Evolutionary conservation across 2,329 filamentous ascomycete species (phyloP), one percentile per base, ranked within the genome.

Genomic region (Fusarium fujikuroi): DNA sequence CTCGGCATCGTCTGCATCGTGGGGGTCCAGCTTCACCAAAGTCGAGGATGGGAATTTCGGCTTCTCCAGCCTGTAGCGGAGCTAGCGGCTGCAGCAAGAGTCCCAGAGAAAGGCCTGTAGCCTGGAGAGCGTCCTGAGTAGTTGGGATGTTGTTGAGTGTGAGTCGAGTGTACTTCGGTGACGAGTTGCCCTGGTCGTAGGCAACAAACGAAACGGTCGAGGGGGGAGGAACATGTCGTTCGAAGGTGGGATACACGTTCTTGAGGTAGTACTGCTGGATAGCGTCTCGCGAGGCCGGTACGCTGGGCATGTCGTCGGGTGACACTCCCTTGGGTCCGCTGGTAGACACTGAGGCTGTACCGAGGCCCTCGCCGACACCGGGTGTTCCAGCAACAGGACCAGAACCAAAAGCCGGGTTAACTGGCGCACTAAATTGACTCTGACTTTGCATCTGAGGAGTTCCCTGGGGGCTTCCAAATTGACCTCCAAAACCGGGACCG

Each of bases 121-220:
- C 91, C 53, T 90, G 86, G 36, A 98, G 87, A 40, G 93, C 92
- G 72, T 99, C 96, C 49, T 91, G 85, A 19, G 92, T 93, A 18
- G 93, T 89, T 5, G 96, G 96, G 69, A 99, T 97, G 82, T 93
- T 97, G 84, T 97, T 99, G 82, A 98, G 86, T 0, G 95, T 97
- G 63, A 99, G 88, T 63, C 96, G 92, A 54, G 95, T 93, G 80
- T 94, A 96, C 82, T 98, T 98, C 39, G 96, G 96, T 19, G 96
- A 98, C 9, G 96, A 92, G 81, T 98, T 99, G 77, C 96, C 96
- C 82, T 99, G 96, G 78, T 99, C 96, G 77, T 92, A 93, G n/a
- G 95, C 93, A 42, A 98, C 92, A 79, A 96, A 98, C 5, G 96
- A 95, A 28, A 96, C 89, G 9, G 93, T 90, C 19, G 95, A 93